Conservation (phyloP, 164 flowering plant species). For the grape (Vitis vinifera) region DNA sequence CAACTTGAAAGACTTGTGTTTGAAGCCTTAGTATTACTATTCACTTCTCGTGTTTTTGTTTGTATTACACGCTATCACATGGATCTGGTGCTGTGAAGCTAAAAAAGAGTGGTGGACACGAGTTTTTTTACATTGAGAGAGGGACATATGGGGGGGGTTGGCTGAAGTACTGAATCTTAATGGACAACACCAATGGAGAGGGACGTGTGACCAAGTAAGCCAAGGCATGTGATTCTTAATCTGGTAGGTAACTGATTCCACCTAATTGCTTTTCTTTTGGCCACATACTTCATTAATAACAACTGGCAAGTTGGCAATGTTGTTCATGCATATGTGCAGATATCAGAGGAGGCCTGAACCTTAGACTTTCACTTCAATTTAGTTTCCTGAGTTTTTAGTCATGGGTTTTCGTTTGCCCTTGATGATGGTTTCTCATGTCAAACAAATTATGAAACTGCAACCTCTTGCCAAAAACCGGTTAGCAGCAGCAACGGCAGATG, state of each 20-base stretch:
- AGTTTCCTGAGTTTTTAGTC: not conserved
- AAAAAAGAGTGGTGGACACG: not conserved
- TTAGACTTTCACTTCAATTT: too few relatives aligned
- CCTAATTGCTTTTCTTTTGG: not conserved
- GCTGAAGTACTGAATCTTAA: too few relatives aligned
- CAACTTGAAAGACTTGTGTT: too few relatives aligned
- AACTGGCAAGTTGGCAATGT: not conserved
- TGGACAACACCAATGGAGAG: not conserved
- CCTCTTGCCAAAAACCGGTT: not conserved
- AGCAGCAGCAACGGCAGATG: not conserved
- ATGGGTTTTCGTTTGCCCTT: slow-evolving; percentile 1
- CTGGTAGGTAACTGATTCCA: not conserved
- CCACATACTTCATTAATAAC: not conserved
- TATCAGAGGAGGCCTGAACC: too few relatives aligned
- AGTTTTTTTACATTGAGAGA: not conserved
- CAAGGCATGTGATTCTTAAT: not conserved
- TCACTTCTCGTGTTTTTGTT: too few relatives aligned
- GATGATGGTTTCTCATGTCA: not conserved
- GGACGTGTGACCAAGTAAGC: not conserved
- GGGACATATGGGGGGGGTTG: not conserved
- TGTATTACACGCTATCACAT: too few relatives aligned
- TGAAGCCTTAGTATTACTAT: too few relatives aligned
- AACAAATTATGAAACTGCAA: not conserved
- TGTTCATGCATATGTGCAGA: too few relatives aligned
- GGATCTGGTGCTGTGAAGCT: too few relatives aligned